Base-by-base conservation (phyloP, 331 rosid species). In the Quercus phellos region DNA sequence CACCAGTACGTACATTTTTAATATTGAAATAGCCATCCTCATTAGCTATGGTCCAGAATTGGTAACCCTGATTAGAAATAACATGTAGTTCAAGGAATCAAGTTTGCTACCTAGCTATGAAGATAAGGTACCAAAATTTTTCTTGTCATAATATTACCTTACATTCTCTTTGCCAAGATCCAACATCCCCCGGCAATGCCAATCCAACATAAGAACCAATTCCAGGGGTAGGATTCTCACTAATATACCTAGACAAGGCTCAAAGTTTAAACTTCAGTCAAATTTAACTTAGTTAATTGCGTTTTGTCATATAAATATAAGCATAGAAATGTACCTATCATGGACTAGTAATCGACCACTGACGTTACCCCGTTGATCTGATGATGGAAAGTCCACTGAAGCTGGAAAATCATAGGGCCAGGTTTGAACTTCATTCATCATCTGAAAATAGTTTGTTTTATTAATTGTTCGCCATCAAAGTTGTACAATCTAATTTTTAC, bases 361-460 rank as follows among this genome's bases (percentile, higher is more conserved):
- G 38, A 92, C 84, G 38, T 68, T 84, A 22, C 99, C 97, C 21
- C 97, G 83, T 77, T 89, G 90, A 63, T 82, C 60, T 3, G 92
- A 69, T 43, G 84, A 85, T 5, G 86, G 98, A 71, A 86, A 92
- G 76, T 94, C 99, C 77, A 86, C 88, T 13, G 99, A 94, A 79
- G 96, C 92, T 58, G 98, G 94, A 80, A 94, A 94, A 79, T 85
- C 88, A 70, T 90, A 94, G 24, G 99, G 93, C 99, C 98, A 94
- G 54, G 80, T 81, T 77, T 94, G 87, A 38, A 89, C 92, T 84
- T 94, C 97, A 63, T 79, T 76, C 69, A 66, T 80, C 91, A 82
- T 90, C 99, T 94, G 83, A 35, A 7, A 35, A 8, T 27, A 14
- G 1, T 2, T 58, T 73, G n/a, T 74, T 46, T 53, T 19, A 51